Evolutionary conservation across 768 basidiomycete genomes (phyloP).

Genomic region (Agrocybe praecox): DNA sequence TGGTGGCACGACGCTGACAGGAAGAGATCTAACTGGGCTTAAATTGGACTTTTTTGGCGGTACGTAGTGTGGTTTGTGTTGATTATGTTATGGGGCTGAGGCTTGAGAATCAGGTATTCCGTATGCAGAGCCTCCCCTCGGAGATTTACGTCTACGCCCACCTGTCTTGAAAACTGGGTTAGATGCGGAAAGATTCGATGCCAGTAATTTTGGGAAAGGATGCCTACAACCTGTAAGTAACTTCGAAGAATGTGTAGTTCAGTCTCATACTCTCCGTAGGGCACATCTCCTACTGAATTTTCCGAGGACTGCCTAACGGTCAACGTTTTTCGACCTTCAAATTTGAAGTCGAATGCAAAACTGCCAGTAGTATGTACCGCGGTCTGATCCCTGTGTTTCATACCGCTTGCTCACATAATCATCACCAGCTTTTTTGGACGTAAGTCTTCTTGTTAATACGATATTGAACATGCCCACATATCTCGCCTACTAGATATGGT

Average conservation of each 20-base stretch:
- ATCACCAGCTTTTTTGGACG: conserved; percentile 42
- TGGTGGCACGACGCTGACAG: background rate
- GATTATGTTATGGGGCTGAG: background rate
- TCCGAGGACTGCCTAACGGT: conserved; percentile 65
- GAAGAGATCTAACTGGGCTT: background rate
- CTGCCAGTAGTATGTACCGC: conserved; percentile 39
- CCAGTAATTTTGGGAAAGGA: conserved; percentile 42
- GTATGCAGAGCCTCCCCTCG: conserved; percentile 54
- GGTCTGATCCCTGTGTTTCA: background rate
- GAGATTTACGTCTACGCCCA: conserved; percentile 43
- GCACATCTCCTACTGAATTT: conserved; percentile 31
- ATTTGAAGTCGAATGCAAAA: conserved; percentile 24
- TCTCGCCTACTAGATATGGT: conserved; percentile 28
- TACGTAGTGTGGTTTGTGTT: conserved; percentile 10
- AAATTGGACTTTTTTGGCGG: conserved; percentile 48
- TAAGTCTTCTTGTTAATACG: conserved; percentile 14
- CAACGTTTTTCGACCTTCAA: conserved; percentile 56
- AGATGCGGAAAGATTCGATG: conserved; percentile 37
- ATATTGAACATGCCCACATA: background rate
- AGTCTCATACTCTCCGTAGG: conserved; percentile 22
- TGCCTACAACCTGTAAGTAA: conserved; percentile 52
- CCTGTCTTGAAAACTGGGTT: conserved; percentile 44
- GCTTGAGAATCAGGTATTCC: conserved; percentile 41
- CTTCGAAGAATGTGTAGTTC: no score
- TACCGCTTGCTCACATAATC: background rate